A percentile compares a stretch with the other conserved stretches of the same genome.
These are phyloP conservation scores for Coemansia sp. DNA, from an alignment of 192 early-diverging fungal genomes.

Conservation along the genomic window DNA sequence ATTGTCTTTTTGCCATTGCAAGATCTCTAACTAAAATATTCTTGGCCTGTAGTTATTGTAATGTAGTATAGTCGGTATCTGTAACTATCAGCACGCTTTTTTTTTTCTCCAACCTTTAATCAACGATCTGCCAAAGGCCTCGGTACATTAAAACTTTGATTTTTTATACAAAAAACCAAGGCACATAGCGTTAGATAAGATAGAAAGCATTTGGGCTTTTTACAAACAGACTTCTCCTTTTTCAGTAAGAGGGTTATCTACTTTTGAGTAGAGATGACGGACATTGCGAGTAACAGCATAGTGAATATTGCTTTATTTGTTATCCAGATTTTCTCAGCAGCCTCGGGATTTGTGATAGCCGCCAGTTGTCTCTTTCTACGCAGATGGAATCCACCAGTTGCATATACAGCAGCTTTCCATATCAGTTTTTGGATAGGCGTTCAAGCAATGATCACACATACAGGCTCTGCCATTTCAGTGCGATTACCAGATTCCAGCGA, in stretches of 20 bases:
- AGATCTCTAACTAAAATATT: neutral
- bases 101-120: no score
- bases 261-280: slow-evolving; percentile 21
- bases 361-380: slow-evolving; percentile 45
- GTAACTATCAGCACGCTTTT: no score
- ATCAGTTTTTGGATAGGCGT: slow-evolving; percentile 54
- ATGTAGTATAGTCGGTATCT: slow-evolving; percentile 1
- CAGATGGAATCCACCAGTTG: slow-evolving; percentile 47
- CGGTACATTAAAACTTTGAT: no score
- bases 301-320: slow-evolving; percentile 45
- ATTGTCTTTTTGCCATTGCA: slow-evolving; percentile 1
- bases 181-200: no score
- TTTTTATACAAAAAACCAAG: no score
- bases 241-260: neutral
- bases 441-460: slow-evolving; percentile 48
- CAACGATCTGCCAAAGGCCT: no score
- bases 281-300: slow-evolving; percentile 27
- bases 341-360: slow-evolving; percentile 37
- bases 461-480: slow-evolving; percentile 41
- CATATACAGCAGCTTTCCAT: slow-evolving; percentile 48
- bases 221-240: no score
- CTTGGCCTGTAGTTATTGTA: slow-evolving; percentile 7
- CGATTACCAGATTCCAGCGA: slow-evolving; percentile 34
- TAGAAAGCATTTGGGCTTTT: no score
- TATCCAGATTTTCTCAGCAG: slow-evolving; percentile 44